Base-by-base conservation (phyloP, 2,329 filamentous ascomycete genomes). In the Dactylellina leptospora region DNA sequence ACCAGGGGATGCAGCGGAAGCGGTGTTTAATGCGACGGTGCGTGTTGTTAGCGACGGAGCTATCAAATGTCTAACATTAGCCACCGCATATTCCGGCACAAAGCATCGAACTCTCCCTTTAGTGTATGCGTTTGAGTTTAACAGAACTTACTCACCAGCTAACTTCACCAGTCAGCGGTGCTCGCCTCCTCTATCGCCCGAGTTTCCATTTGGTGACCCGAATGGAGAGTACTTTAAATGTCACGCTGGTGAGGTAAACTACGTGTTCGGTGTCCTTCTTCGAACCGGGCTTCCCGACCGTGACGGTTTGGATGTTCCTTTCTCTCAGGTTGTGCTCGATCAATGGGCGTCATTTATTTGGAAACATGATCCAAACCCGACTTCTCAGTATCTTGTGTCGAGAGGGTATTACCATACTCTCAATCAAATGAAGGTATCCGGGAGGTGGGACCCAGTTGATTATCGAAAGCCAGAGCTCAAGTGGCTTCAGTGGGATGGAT, bases 211-310 rank as follows among this genome's bases (percentile, higher is more conserved):
- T 45, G 78, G 79, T 18, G 78, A 81, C 62, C 79, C 80, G 2
- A 75, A 77, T 20, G 38, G 56, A 4, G 80, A 81, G 66, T 82
- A 82, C 74, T 79, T 78, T 74, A 81, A 81, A 71, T 82, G 81
- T 75, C 80, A 82, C 60, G 80, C 78, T 1, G 80, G 80, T 8
- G 80, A 82, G 64, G 78, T 81, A 56, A 76, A 78, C 64, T 75
- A 80, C 16, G 79, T 80, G 3, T 82, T 82, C 66, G 81, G 78
- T 22, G 80, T 77, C 8, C 74, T 77, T 20, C 54, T 63, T 2
- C 76, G 79, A 25, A 75, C 66, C 4, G 79, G 79, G 0, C 76
- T 77, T 56, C 77, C 78, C 0, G 79, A 80, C 54, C 77, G 81
- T 3, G 80, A 81, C 62, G 80, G 78, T 8, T 74, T 75, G 10